phyloP scores from a whole-genome alignment of 129 eudicot species.

The Saussurea involucrata region DNA sequence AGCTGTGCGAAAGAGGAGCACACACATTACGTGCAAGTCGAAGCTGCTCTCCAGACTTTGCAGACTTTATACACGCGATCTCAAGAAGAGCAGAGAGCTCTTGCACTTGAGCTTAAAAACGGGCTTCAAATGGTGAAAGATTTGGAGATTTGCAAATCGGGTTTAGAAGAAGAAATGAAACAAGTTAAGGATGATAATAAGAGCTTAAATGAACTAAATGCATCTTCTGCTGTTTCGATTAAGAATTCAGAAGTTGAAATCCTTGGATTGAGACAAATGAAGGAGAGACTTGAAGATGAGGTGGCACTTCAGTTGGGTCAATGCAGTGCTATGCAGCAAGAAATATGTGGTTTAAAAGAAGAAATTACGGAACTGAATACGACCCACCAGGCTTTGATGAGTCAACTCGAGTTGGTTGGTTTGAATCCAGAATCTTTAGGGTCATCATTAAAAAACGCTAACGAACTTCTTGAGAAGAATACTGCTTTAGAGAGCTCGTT shows the following conservation, averaged over 20 bases:
- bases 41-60: constrained; percentile 59
- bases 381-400: constrained; percentile 49
- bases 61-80: constrained; percentile 66
- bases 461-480: constrained; percentile 46
- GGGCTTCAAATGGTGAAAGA: constrained; percentile 68
- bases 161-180: constrained; percentile 59
- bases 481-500: constrained; percentile 39
- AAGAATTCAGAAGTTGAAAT: constrained; percentile 49
- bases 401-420: constrained; percentile 65
- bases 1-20: constrained; percentile 53
- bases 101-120: constrained; percentile 59
- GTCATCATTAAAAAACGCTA: constrained; percentile 51
- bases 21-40: constrained; percentile 50
- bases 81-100: constrained; percentile 77
- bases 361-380: constrained; percentile 53
- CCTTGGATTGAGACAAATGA: constrained; percentile 50
- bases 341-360: constrained; percentile 51
- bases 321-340: constrained; percentile 52
- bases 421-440: constrained; percentile 52
- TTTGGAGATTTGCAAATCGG: constrained; percentile 50
- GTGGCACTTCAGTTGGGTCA: constrained; percentile 55
- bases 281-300: constrained; percentile 78
- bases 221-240: constrained; percentile 35
- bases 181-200: constrained; percentile 52
- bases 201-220: constrained; percentile 38